Conservation (phyloP, 108 stramenopile genomes). For the Cyclotella baltica region DNA sequence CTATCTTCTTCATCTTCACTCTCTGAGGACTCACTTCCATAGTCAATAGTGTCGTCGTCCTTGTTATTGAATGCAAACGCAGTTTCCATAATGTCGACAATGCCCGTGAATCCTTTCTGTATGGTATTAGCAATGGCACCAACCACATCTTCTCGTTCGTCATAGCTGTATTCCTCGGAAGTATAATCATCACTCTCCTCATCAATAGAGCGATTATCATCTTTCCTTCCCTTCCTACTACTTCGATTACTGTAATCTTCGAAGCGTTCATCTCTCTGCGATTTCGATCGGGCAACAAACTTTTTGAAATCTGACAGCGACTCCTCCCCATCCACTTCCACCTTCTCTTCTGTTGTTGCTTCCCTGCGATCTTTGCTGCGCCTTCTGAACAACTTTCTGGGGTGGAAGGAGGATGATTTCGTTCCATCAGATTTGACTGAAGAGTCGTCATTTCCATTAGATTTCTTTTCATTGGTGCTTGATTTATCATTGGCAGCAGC, state of each 20-base stretch:
- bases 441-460: neutral
- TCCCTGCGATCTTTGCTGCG: neutral
- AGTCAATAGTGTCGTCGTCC: neutral
- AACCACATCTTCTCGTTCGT: conserved; percentile 2
- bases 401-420: neutral
- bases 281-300: neutral
- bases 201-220: neutral
- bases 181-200: neutral
- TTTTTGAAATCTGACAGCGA: neutral
- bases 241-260: neutral
- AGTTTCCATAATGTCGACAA: conserved; percentile 16
- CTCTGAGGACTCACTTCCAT: conserved; percentile 2
- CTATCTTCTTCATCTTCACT: conserved; percentile 7
- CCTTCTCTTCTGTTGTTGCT: neutral
- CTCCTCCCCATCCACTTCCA: neutral
- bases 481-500: neutral
- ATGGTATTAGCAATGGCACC: neutral
- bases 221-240: neutral
- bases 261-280: neutral
- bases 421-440: neutral
- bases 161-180: neutral
- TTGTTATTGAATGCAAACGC: neutral
- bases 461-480: neutral
- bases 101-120: conserved; percentile 6
- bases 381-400: neutral